Evolutionary conservation across 352 stramenopile genomes (phyloP), one percentile per base, ranked within the genome.

Genomic region (Pythium dissimile): DNA sequence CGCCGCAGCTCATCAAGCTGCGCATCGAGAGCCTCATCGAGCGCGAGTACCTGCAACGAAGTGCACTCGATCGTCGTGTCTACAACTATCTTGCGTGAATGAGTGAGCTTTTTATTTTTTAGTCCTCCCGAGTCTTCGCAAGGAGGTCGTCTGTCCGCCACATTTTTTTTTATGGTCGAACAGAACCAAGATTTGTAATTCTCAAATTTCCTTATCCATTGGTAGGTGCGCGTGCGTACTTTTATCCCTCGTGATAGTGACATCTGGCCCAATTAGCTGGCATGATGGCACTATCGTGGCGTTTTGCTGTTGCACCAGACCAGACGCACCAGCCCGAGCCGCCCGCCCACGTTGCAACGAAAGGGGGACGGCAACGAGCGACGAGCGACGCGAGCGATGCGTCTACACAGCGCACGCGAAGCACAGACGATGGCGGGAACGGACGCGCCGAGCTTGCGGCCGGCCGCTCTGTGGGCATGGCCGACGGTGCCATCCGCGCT

Each of bases 11-110:
- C 54, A 96, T 99, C 74, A 99, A 99, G 84, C 95, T 98, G 55
- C 84, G 97, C 37, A 98, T 99, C 55, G 97, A 99, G 73, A 97
- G 89, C 61, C 84, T 99, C 16, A 99, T 99, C 62, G 97, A 99
- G 67, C 86, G 97, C 49, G 97, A 99, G 72, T 99, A 99, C 74
- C 76, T 99, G 38, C 93, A 99, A 67, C 90, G 97, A 39, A 93
- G 92, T 59, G 67, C 91, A 23, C 70, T 87, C 42, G 95, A 99
- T 67, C 86, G 89, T 62, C 80, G 86, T 24, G 68, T 98, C 43
- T 99, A 99, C 86, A 96, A 93, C 54, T 99, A 99, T 84, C 88
- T 99, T 72, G 97, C 97, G 35, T 99, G 86, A 85, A 30, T 23
- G 21, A n/a, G 23, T 28, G 27, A 16, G 21, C 13, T 47, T 26